Base-by-base conservation (phyloP, 73 alveolate genomes). In the Paramecium biaurelia region DNA sequence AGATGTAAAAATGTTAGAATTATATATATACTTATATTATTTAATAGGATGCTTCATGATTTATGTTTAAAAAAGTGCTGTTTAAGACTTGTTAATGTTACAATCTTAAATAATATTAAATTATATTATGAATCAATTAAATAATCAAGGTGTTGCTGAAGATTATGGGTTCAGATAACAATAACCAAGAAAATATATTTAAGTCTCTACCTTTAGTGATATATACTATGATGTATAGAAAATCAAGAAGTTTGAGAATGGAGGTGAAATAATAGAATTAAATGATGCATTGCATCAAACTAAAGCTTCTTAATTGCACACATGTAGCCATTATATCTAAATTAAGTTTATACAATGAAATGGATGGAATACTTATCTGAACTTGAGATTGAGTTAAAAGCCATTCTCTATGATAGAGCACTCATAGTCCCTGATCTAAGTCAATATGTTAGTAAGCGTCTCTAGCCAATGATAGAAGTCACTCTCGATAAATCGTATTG, bases 311-410 rank as follows among this genome's bases (percentile, higher is more conserved):
- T 9, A 63, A 63, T 15, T 63, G 28, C 84, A 30, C 26, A 26
- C 84, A 63, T 63, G 84, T 79, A 47, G 56, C 8, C 37, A 38
- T 79, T 7, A 23, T 0, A 79, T 43, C 18, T 24, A 79, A 53
- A 37, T 20, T 20, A 23, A 79, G 90, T 5, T 23, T 43, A 43
- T 45, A 21, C 28, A 0, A 11, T 24, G 18, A 43, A 41, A 14
- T 79, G 90, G 90, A 79, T 79, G 90, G 41, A 32, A 41, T 42
- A 30, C 15, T 45, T 79, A 1, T 0, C 12, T 24, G 90, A 79
- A 9, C 24, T 79, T n/a, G 90, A 79, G 56, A 79, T 42, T 23
- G 70, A 41, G 32, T 79, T 79, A 79, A 79, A 79, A 63, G 70
- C 53, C 24, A 42, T 79, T 5, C 23, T 79, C 28, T 15, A 2